phyloP scores from a whole-genome alignment of 2,329 filamentous ascomycete genomes.

The Claviceps humidiphila region DNA sequence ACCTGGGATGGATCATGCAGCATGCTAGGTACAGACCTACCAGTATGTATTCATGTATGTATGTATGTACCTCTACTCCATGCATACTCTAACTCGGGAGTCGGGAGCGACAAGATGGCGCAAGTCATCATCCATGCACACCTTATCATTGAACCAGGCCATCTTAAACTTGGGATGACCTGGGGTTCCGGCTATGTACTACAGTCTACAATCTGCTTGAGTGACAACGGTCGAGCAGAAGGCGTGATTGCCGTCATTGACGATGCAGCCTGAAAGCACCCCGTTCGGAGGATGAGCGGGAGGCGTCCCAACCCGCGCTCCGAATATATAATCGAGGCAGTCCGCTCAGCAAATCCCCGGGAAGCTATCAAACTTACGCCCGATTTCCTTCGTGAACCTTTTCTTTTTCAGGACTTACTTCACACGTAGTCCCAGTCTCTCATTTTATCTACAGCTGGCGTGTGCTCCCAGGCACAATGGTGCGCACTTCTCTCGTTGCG shows the following conservation, averaged over 20 bases:
- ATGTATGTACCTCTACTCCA: too few relatives aligned
- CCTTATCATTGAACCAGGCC: not conserved
- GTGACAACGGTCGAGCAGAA: not conserved
- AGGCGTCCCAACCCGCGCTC: not conserved
- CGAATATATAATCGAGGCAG: not conserved
- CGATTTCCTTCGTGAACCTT: not conserved
- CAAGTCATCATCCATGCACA: too few relatives aligned
- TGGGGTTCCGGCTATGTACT: not conserved
- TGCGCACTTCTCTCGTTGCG: slow-evolving; percentile 8
- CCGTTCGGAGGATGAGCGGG: not conserved
- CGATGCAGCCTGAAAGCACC: not conserved
- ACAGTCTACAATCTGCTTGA: not conserved
- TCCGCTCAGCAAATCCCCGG: not conserved
- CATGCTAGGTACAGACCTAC: too few relatives aligned
- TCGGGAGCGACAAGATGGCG: too few relatives aligned
- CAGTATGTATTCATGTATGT: too few relatives aligned
- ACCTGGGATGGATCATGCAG: not conserved
- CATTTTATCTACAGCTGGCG: not conserved
- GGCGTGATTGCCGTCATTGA: not conserved
- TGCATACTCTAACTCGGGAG: too few relatives aligned
- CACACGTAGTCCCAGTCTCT: not conserved
- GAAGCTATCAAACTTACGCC: too few relatives aligned
- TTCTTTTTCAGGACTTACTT: not conserved
- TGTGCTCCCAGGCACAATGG: slow-evolving; percentile 5
- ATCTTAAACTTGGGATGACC: not conserved